These are phyloP conservation scores for Sindora glabra DNA, from an alignment of 306 rosid species.

Conservation along the genomic window DNA sequence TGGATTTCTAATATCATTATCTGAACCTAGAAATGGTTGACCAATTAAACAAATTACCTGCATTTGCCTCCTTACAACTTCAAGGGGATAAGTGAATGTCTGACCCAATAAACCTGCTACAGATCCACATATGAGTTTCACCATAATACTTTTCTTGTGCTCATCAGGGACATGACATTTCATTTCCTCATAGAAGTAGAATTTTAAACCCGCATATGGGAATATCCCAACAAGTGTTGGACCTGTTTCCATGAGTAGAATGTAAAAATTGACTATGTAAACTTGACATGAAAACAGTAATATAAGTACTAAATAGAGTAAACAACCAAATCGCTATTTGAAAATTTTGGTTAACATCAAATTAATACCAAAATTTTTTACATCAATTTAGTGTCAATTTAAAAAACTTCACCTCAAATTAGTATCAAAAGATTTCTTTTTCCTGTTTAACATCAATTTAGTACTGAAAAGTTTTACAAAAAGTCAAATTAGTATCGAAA, in stretches of 20 bases:
- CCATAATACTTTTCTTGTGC: constrained; percentile 55
- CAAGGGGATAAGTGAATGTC: constrained; percentile 93
- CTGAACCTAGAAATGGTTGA: too few relatives aligned
- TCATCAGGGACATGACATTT: constrained; percentile 81
- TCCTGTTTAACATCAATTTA: too few relatives aligned
- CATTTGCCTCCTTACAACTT: constrained; percentile 98
- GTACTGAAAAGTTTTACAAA: too few relatives aligned
- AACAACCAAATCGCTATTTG: too few relatives aligned
- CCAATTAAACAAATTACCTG: constrained; percentile 47
- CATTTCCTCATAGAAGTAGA: constrained; percentile 94
- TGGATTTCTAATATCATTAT: not conserved
- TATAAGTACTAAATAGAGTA: constrained; percentile 9
- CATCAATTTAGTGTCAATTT: too few relatives aligned
- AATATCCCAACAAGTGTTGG: constrained; percentile 93
- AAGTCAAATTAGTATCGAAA: too few relatives aligned
- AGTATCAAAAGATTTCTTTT: too few relatives aligned
- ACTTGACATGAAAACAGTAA: constrained; percentile 19
- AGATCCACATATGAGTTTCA: constrained; percentile 84
- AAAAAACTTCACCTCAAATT: too few relatives aligned
- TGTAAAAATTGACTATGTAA: constrained; percentile 12
- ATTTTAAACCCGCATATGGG: constrained; percentile 95
- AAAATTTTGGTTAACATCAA: too few relatives aligned
- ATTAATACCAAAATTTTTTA: too few relatives aligned
- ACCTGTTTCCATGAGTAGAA: constrained; percentile 45
- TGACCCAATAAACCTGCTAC: constrained; percentile 92